Evolutionary conservation across 225 moss, liverwort and hornwort genomes (phyloP), one percentile per base, ranked within the genome.

Genomic region (Pseudisothecium myosuroides): DNA sequence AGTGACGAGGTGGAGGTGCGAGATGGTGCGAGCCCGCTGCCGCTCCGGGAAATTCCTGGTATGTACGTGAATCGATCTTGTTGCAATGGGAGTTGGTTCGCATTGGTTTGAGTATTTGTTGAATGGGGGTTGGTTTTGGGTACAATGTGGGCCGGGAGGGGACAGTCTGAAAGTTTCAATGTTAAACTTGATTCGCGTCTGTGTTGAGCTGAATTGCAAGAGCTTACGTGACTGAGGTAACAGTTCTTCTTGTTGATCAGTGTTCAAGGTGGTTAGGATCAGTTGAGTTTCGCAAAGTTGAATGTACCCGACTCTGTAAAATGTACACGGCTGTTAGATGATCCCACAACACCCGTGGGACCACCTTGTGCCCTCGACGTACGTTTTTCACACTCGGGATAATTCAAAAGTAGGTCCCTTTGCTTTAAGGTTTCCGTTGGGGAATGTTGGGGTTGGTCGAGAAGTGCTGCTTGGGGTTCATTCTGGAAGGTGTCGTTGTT

Each of bases 11-110:
- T 10, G 34, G 31, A 27, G 41, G 81, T 52, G 89, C 67, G 47
- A 64, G 64, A 8, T 9, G 64, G 39, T 7, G 36, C 49, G 58
- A 52, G 36, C 49, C 73, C 12, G 86, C 77, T 92, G 71, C 92
- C 92, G 12, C 88, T 92, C 28, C 90, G 90, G 27, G 90, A 92
- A 49, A 92, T 92, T 12, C 92, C 92, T 28, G 92, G 92, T 90
- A 63, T 24, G 89, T 54, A 54, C 54, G 54, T 87, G n/a, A n/a
- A n/a, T n/a, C n/a, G n/a, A n/a, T n/a, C n/a, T n/a, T n/a, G n/a
- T n/a, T n/a, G n/a, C n/a, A n/a, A n/a, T n/a, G 0, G 73, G 64
- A 31, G 19, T 22, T 36, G 12, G 73, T 37, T 45, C 21, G 72
- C 7, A 11, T 32, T 17, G 26, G 17, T 26, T 45, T 74, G 23